phyloP scores from a whole-genome alignment of 2,329 filamentous ascomycete genomes.

The Trichoderma asperellum region DNA sequence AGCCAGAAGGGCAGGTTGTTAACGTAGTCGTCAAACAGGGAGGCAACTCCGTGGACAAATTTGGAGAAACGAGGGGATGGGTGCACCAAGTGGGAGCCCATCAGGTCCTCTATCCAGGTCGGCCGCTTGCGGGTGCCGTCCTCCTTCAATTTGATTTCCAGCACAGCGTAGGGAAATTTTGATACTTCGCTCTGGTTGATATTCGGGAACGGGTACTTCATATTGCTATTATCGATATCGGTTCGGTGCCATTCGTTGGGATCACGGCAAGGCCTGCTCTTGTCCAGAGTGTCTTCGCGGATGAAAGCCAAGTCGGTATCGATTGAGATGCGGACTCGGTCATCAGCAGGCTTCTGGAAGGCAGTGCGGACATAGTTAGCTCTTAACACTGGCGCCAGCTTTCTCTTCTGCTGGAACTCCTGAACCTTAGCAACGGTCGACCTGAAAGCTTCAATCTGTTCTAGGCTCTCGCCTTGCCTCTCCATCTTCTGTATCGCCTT shows the following conservation, averaged over 20 bases:
- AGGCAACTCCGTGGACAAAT: constrained; percentile 90
- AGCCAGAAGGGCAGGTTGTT: constrained; percentile 98
- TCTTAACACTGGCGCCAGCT: constrained; percentile 81
- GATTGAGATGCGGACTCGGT: constrained; percentile 87
- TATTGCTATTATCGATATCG: constrained; percentile 81
- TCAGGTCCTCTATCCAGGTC: constrained; percentile 88
- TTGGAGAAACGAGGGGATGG: constrained; percentile 91
- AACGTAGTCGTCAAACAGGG: constrained; percentile 92
- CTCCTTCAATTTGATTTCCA: constrained; percentile 89
- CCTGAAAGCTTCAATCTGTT: constrained; percentile 71
- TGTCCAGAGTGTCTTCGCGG: constrained; percentile 74
- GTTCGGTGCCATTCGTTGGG: constrained; percentile 86
- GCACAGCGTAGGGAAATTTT: constrained; percentile 84
- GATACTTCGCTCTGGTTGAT: constrained; percentile 91
- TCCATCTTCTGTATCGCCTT: constrained; percentile 88
- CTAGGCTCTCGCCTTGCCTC: constrained; percentile 68
- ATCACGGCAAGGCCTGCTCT: constrained; percentile 83
- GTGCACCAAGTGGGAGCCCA: constrained; percentile 89
- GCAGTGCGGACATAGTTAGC: constrained; percentile 94
- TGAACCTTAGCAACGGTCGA: constrained; percentile 77
- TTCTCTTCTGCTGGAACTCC: constrained; percentile 73
- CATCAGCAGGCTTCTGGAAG: constrained; percentile 93
- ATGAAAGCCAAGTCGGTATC: constrained; percentile 93
- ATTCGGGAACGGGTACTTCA: constrained; percentile 84
- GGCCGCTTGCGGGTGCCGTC: constrained; percentile 68